Evolutionary conservation across 2,329 filamentous ascomycete genomes (phyloP).

Genomic region (Sporothrix dimorphospora): DNA sequence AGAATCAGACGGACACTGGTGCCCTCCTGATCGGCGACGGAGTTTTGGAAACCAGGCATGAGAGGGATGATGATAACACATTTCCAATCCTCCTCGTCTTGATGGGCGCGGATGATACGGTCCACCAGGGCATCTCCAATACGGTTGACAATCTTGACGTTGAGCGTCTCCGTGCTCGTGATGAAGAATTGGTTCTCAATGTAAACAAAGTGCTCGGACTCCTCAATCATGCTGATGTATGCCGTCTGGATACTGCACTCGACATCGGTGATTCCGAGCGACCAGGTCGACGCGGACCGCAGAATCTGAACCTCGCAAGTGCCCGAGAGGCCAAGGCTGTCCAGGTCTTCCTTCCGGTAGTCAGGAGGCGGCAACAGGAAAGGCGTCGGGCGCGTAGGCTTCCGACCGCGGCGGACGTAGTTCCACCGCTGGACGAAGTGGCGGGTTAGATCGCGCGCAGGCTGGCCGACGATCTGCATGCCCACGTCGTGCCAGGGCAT

Average conservation of each 20-base stretch:
- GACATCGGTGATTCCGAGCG: conserved; percentile 80
- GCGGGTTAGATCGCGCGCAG: conserved; percentile 87
- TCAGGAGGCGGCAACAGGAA: conserved; percentile 93
- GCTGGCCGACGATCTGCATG: conserved; percentile 97
- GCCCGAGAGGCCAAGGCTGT: conserved; percentile 83
- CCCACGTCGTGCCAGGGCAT: conserved; percentile 99
- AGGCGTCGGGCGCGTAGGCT: conserved; percentile 89
- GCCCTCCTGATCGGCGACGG: conserved; percentile 89
- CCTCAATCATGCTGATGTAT: conserved; percentile 91
- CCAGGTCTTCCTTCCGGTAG: conserved; percentile 81
- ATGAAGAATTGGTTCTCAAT: conserved; percentile 99
- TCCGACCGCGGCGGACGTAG: conserved; percentile 88
- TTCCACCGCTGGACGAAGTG: conserved; percentile 99
- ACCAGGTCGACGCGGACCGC: conserved; percentile 89
- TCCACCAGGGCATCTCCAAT: conserved; percentile 95
- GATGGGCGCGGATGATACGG: conserved; percentile 81
- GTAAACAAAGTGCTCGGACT: conserved; percentile 96
- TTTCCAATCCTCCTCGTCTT: conserved; percentile 86
- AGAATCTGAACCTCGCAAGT: conserved; percentile 97
- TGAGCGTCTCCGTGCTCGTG: conserved; percentile 86
- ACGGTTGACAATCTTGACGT: conserved; percentile 84
- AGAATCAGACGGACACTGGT: conserved; percentile 94
- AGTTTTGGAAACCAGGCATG: conserved; percentile 98
- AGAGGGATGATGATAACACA: conserved; percentile 88
- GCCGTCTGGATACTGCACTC: conserved; percentile 97